phyloP scores from a whole-genome alignment of 2,329 filamentous ascomycete species.

The Fusarium tanahbumbuense region DNA sequence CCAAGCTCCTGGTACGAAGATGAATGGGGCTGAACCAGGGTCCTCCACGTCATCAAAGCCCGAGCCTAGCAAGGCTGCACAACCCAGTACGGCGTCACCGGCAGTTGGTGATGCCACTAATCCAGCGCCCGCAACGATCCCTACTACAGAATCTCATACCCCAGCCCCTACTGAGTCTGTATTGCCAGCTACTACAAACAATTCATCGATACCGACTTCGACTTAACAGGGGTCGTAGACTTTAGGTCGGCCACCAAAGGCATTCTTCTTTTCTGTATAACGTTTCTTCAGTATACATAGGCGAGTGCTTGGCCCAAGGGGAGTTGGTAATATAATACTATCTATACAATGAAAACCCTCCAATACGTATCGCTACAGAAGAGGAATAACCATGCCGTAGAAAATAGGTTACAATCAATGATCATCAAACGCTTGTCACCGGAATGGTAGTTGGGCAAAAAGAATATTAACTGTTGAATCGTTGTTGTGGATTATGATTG shows the following conservation, averaged over 20 bases:
- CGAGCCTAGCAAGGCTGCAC: conserved; percentile 15
- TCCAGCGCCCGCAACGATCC: conserved; percentile 8
- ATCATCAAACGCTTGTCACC: background rate
- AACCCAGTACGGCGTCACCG: conserved; percentile 5
- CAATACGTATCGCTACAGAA: conserved; percentile 4
- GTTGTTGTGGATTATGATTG: conserved; percentile 2
- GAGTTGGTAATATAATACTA: conserved; percentile 8
- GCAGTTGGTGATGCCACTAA: conserved; percentile 9
- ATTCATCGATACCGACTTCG: background rate
- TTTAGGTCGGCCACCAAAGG: background rate
- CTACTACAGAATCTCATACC: background rate
- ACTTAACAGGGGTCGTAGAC: background rate
- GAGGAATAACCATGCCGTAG: background rate
- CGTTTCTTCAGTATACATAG: background rate
- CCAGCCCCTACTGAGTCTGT: conserved; percentile 1
- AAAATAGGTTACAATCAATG: background rate
- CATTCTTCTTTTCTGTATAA: background rate
- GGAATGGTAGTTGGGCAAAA: background rate
- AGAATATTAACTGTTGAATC: background rate
- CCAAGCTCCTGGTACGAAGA: conserved; percentile 6
- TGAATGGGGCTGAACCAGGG: conserved; percentile 7
- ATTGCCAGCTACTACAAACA: background rate
- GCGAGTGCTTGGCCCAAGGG: background rate
- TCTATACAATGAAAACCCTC: background rate
- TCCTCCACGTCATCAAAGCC: conserved; percentile 6